Evolutionary conservation across 345 rosid genomes (phyloP), one percentile per base, ranked within the genome.

Genomic region (Populus davidiana): DNA sequence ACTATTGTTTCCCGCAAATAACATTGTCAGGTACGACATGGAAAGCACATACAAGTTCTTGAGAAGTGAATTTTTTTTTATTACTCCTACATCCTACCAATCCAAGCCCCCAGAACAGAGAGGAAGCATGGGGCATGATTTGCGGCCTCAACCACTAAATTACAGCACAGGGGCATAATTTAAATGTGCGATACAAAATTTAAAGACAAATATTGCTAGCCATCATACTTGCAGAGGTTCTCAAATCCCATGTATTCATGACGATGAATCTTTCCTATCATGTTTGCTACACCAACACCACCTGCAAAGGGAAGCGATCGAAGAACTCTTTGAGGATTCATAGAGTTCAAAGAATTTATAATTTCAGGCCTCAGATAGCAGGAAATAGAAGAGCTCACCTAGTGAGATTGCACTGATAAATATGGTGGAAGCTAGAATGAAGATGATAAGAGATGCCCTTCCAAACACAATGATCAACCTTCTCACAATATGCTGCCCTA

Each of bases 211-310:
- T 4, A 4, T 17, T 17, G 16, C 67, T 80, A 83, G 13, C 49
- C 50, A 0, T 69, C 67, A 61, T 84, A 86, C 44, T 62, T 79
- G 83, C 91, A 88, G 59, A 88, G 88, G 77, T 86, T 85, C 74
- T 86, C 89, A 50, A 88, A 86, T 79, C 91, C 87, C 91, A 88
- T 88, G 77, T 88, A 88, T 16, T 88, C 84, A 3, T 81, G 69
- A 5, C 6, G 70, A 39, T 78, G 38, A 6, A 86, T 78, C 86
- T 85, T 84, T 47, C 27, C 63, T 1, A 85, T 62, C 86, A 83
- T 86, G 85, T 86, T 85, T 7, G 83, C 41, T 78, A 88, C 75
- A 59, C 89, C 89, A 50, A 88, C 89, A 31, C 91, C 91, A 27
- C 91, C 91, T 88, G 56, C 65, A 8, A 76, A 66, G 5, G 65